Percentiles rank a stretch among this genome's conserved stretches.
Evolutionary conservation across 2,329 filamentous ascomycete species (phyloP).

Genomic region (Cladosporium velox): DNA sequence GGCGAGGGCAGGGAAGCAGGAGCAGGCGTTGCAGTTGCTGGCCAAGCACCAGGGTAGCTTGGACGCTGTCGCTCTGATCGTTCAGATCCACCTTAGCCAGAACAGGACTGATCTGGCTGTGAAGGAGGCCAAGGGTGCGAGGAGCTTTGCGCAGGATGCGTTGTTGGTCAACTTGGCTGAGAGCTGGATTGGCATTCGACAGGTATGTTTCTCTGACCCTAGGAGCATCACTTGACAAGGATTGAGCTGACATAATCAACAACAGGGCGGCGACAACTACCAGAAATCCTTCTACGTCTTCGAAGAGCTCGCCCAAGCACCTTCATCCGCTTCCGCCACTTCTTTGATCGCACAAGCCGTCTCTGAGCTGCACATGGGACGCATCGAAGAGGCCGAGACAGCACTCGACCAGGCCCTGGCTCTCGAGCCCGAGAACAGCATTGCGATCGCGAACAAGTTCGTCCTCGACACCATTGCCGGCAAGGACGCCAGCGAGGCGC

Average conservation of each 20-base stretch:
- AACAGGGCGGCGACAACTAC: conserved; percentile 88
- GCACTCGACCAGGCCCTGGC: conserved; percentile 78
- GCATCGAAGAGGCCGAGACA: conserved; percentile 83
- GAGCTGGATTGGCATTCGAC: conserved; percentile 86
- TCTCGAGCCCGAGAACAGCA: conserved; percentile 69
- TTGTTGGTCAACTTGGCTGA: conserved; percentile 92
- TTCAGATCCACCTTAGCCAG: conserved; percentile 89
- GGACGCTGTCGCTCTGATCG: conserved; percentile 78
- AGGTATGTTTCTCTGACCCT: conserved; percentile 57
- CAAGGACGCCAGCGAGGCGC: conserved; percentile 65
- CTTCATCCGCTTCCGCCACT: conserved; percentile 73
- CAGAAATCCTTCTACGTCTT: conserved; percentile 97
- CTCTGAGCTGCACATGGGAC: conserved; percentile 85
- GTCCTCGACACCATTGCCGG: conserved; percentile 78
- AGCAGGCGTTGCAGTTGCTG: conserved; percentile 79
- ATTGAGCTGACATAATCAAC: not conserved
- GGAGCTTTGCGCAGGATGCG: conserved; percentile 93
- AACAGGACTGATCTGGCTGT: conserved; percentile 88
- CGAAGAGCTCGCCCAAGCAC: conserved; percentile 88
- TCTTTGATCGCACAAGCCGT: conserved; percentile 86
- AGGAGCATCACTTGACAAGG: not conserved
- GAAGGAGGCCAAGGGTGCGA: conserved; percentile 83
- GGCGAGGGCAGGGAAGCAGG: conserved; percentile 75
- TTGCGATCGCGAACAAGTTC: conserved; percentile 79
- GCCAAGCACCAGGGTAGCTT: conserved; percentile 80